phyloP scores from a whole-genome alignment of 2,329 filamentous ascomycete genomes.

The Trichoderma koningiopsis region DNA sequence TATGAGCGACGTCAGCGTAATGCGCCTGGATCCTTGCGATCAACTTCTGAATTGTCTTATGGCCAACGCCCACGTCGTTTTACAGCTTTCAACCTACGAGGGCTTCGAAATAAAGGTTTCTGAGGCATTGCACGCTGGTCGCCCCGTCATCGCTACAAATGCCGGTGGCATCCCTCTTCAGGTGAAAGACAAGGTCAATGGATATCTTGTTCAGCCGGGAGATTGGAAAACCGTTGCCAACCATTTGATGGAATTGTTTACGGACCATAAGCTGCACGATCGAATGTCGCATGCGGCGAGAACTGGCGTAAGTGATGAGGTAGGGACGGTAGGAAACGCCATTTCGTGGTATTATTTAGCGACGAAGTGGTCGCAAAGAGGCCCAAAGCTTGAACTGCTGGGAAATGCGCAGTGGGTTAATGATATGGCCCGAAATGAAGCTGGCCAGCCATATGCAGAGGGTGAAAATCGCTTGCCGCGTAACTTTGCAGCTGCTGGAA shows the following conservation, averaged over 20 bases:
- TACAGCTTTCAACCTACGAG: conserved; percentile 80
- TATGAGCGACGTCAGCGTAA: conserved; percentile 68
- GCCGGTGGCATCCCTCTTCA: conserved; percentile 82
- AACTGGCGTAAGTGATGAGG: conserved; percentile 74
- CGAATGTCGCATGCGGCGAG: conserved; percentile 67
- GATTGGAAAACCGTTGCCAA: conserved; percentile 70
- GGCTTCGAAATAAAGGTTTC: conserved; percentile 88
- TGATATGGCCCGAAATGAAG: conserved; percentile 47
- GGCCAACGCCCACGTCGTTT: conserved; percentile 69
- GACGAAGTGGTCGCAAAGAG: conserved; percentile 51
- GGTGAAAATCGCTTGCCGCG: conserved; percentile 59
- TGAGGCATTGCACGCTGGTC: conserved; percentile 78
- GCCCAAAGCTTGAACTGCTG: conserved; percentile 3
- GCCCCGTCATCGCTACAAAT: conserved; percentile 73
- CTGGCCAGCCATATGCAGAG: conserved; percentile 58
- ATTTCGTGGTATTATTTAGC: conserved; percentile 78
- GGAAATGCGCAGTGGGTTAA: conserved; percentile 27
- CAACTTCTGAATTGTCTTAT: conserved; percentile 78
- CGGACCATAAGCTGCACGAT: conserved; percentile 63
- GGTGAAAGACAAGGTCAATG: conserved; percentile 69
- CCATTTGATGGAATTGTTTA: conserved; percentile 67
- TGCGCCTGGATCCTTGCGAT: conserved; percentile 76
- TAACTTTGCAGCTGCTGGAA: background rate
- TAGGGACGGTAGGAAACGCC: conserved; percentile 78
- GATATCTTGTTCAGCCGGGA: conserved; percentile 71